A percentile compares a stretch with the other conserved stretches of the same genome.
These are phyloP conservation scores for Schwanniomyces sp. DNA, from an alignment of 805 yeast species.

Conservation along the genomic window DNA sequence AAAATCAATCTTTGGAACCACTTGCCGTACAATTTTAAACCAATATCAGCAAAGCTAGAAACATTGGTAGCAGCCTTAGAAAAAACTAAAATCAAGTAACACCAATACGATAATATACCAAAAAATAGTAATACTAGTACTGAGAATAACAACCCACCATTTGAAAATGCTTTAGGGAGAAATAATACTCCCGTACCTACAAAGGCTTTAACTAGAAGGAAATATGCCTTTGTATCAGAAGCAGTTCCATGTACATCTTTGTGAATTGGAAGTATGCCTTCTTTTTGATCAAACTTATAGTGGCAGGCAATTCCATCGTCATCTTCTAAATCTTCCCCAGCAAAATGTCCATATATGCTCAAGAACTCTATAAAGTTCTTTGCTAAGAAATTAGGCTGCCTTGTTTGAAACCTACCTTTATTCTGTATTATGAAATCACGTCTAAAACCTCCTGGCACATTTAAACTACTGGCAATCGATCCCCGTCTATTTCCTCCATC, in stretches of 20 bases:
- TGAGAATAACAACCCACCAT: conserved; percentile 71
- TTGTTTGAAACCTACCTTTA: conserved; percentile 31
- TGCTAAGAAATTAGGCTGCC: conserved; percentile 52
- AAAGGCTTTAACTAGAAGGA: conserved; percentile 69
- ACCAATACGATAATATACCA: conserved; percentile 75
- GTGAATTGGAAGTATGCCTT: conserved; percentile 9
- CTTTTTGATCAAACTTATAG: conserved; percentile 24
- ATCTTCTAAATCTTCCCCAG: conserved; percentile 78
- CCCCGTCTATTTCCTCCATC: conserved; percentile 44
- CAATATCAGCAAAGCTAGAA: conserved; percentile 79
- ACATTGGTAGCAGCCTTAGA: conserved; percentile 62
- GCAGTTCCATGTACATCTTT: conserved; percentile 59
- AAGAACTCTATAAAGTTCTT: conserved; percentile 75
- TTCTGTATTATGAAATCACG: conserved; percentile 52
- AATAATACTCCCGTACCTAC: conserved; percentile 77
- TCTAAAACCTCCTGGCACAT: conserved; percentile 83
- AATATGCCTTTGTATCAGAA: conserved; percentile 69
- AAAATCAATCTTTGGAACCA: conserved; percentile 66
- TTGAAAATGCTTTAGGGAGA: conserved; percentile 66
- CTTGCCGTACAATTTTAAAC: conserved; percentile 58
- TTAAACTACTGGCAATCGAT: conserved; percentile 64
- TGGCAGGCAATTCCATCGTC: conserved; percentile 58
- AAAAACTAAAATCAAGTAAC: conserved; percentile 63
- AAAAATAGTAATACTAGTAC: conserved; percentile 52
- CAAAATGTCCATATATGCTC: conserved; percentile 81